Evolutionary conservation across 1,284 basidiomycete species (phyloP).

Genomic region (Trichosporon faecale): DNA sequence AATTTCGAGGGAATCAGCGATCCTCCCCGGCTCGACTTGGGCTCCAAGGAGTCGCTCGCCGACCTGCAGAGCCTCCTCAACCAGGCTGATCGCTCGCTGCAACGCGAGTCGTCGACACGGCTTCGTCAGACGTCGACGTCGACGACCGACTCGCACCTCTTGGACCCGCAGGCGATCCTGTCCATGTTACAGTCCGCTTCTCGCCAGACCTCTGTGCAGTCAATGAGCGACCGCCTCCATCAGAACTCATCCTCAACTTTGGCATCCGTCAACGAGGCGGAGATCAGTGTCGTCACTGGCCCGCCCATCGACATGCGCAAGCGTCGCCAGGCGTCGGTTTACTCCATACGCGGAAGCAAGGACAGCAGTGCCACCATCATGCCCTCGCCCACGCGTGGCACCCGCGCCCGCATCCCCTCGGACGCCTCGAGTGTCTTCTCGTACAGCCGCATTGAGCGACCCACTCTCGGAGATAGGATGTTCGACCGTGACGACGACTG

Average conservation of each 20-base stretch:
- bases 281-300: background rate
- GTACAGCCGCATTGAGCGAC: background rate
- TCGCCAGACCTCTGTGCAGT: background rate
- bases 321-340: background rate
- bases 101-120: background rate
- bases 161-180: background rate
- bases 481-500: background rate
- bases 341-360: constrained; percentile 4
- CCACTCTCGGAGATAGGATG: constrained; percentile 7
- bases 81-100: background rate
- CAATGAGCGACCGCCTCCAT: background rate
- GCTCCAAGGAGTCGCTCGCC: background rate
- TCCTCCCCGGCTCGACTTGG: background rate
- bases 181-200: background rate
- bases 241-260: constrained; percentile 6
- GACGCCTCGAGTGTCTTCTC: background rate
- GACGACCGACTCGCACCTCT: background rate
- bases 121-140: background rate
- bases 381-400: background rate
- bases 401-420: background rate
- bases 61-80: background rate
- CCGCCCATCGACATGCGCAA: background rate
- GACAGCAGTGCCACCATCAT: background rate
- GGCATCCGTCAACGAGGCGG: background rate
- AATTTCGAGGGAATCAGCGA: constrained; percentile 5